Evolutionary conservation across 202 grass and related monocot genomes (phyloP).

Genomic region (Schoenoplectus tabernaemontani): DNA sequence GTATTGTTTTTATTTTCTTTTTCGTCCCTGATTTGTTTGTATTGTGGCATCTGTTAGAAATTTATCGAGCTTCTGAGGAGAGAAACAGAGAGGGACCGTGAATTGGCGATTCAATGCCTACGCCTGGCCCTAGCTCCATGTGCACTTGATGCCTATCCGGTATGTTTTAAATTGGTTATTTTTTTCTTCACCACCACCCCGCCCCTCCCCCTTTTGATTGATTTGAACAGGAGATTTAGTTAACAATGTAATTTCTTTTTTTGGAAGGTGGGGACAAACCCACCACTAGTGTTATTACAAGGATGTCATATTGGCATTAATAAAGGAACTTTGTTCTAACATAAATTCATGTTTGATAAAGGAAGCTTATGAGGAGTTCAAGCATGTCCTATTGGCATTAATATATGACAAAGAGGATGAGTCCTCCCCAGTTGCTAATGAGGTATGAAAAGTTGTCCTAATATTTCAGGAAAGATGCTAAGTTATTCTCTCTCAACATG

Average conservation of each 20-base stretch:
- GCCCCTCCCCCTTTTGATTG: neutral
- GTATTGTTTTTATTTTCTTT: neutral
- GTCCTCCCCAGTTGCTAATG: conserved; percentile 71
- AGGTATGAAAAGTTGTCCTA: conserved; percentile 39
- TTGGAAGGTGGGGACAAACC: no score
- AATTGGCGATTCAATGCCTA: conserved; percentile 64
- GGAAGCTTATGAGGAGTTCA: conserved; percentile 99
- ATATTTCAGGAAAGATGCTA: neutral
- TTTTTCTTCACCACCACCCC: no score
- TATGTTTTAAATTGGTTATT: conserved; percentile 31
- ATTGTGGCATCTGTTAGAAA: conserved; percentile 41
- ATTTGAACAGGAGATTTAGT: conserved; percentile 4
- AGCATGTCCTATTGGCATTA: conserved; percentile 88
- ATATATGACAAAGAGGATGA: conserved; percentile 89
- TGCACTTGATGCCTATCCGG: conserved; percentile 88
- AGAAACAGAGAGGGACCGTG: conserved; percentile 56
- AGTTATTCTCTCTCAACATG: neutral
- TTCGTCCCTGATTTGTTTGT: conserved; percentile 7
- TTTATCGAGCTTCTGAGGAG: conserved; percentile 85
- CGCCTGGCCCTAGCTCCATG: conserved; percentile 75
- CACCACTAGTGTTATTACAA: no score
- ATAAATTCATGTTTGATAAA: conserved; percentile 30
- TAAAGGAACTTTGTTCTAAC: neutral
- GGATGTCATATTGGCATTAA: neutral
- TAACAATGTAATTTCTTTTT: no score